Percentiles rank a stretch among this genome's conserved stretches.
Conservation (phyloP, 371 early-diverging fungal genomes). For the Dentiscutata heterogama region DNA sequence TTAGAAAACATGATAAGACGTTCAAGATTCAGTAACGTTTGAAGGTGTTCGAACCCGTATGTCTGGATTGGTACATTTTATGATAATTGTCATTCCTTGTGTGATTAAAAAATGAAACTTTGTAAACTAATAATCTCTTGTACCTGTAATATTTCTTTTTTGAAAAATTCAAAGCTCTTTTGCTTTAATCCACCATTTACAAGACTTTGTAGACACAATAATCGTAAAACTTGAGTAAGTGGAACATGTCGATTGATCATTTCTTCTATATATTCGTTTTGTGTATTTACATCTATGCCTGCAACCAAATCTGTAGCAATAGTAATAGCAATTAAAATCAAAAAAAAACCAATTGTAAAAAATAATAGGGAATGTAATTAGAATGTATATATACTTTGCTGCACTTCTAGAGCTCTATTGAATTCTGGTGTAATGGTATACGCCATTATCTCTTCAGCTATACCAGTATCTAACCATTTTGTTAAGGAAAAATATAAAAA, state of each 20-base stretch:
- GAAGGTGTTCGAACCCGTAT: slow-evolving; percentile 91
- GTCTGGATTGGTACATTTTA: slow-evolving; percentile 60
- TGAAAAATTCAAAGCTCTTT: slow-evolving; percentile 82
- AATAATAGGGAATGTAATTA: background rate
- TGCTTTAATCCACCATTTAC: slow-evolving; percentile 84
- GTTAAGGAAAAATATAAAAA: slow-evolving; percentile 27
- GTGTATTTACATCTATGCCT: slow-evolving; percentile 73
- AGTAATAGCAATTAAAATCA: slow-evolving; percentile 1
- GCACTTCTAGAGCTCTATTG: slow-evolving; percentile 82
- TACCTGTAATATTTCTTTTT: slow-evolving; percentile 85
- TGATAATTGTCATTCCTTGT: background rate
- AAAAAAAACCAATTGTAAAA: background rate
- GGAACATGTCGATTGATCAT: slow-evolving; percentile 81
- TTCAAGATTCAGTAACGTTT: slow-evolving; percentile 82
- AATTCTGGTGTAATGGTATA: slow-evolving; percentile 85
- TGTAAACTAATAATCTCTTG: background rate
- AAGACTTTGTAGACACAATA: slow-evolving; percentile 86
- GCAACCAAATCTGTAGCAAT: slow-evolving; percentile 76
- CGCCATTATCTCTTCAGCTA: slow-evolving; percentile 86
- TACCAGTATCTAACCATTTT: slow-evolving; percentile 70
- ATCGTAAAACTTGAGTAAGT: slow-evolving; percentile 77
- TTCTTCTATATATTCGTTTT: slow-evolving; percentile 87
- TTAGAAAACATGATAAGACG: slow-evolving; percentile 73
- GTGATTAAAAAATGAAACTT: background rate
- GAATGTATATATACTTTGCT: slow-evolving; percentile 72